Percentiles rank a stretch among this genome's conserved stretches.
Conservation (phyloP, 108 stramenopile species). For the Pseudonitzschia delicatissima region DNA sequence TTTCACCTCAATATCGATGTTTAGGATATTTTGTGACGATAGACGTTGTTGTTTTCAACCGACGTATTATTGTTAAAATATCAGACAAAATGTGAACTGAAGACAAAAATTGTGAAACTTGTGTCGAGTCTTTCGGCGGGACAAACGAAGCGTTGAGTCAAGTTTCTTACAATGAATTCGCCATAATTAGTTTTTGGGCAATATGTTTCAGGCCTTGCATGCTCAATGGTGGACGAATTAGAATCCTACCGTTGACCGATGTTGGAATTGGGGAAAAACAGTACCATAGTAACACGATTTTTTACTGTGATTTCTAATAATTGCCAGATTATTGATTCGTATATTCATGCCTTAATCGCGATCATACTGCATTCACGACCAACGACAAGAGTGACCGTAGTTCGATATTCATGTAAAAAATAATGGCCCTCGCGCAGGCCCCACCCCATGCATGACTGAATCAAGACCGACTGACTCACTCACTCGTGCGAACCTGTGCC, state of each 20-base stretch:
- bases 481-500: too few species aligned
- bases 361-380: too few species aligned
- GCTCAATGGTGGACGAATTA: conserved; percentile 1
- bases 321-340: too few species aligned
- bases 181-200: background rate
- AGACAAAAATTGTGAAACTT: background rate
- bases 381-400: too few species aligned
- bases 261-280: too few species aligned
- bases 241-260: background rate
- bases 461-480: too few species aligned
- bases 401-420: too few species aligned
- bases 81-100: conserved; percentile 9
- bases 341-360: too few species aligned
- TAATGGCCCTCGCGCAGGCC: too few species aligned
- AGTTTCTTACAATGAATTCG: background rate
- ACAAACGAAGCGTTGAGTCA: conserved; percentile 3
- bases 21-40: background rate
- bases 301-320: too few species aligned
- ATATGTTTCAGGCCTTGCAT: background rate
- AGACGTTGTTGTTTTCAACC: background rate
- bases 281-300: too few species aligned
- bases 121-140: conserved; percentile 5
- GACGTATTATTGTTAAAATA: background rate
- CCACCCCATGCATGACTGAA: too few species aligned
- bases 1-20: background rate